A percentile compares a stretch with the other conserved stretches of the same genome.
phyloP scores from a whole-genome alignment of 2,329 filamentous ascomycete species.

The Dryadomyces sulphureus region DNA sequence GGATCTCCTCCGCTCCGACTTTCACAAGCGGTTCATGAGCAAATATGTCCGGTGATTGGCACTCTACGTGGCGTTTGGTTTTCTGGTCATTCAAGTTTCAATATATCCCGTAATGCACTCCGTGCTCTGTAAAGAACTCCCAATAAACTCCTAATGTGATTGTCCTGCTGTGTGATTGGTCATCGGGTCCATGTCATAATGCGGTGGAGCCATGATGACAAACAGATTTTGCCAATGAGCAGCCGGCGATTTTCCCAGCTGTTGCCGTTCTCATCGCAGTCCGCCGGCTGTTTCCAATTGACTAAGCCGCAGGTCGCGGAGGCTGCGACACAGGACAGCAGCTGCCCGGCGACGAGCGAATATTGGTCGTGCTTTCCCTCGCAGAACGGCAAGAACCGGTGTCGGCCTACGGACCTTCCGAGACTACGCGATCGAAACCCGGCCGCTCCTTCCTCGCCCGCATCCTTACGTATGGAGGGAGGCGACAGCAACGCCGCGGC shows the following conservation, averaged over 20 bases:
- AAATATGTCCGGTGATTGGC: conserved; percentile 39
- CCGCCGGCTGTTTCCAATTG: not conserved
- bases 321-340: not conserved
- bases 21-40: conserved; percentile 93
- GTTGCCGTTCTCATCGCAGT: not conserved
- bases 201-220: not conserved
- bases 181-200: not conserved
- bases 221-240: not conserved
- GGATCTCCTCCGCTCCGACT: conserved; percentile 86
- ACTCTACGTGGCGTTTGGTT: not conserved
- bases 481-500: not conserved
- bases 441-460: not conserved
- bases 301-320: not conserved
- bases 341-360: not conserved
- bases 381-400: not conserved
- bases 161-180: too few species aligned
- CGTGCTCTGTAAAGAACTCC: too few species aligned
- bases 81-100: too few species aligned
- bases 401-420: not conserved
- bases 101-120: too few species aligned
- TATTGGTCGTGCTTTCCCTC: not conserved
- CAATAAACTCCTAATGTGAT: too few species aligned
- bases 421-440: not conserved
- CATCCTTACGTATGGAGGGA: not conserved
- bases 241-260: not conserved